A percentile compares a stretch with the other conserved stretches of the same genome.
These are phyloP conservation scores for Mercurialis annua DNA, from an alignment of 345 rosid species.

Conservation along the genomic window DNA sequence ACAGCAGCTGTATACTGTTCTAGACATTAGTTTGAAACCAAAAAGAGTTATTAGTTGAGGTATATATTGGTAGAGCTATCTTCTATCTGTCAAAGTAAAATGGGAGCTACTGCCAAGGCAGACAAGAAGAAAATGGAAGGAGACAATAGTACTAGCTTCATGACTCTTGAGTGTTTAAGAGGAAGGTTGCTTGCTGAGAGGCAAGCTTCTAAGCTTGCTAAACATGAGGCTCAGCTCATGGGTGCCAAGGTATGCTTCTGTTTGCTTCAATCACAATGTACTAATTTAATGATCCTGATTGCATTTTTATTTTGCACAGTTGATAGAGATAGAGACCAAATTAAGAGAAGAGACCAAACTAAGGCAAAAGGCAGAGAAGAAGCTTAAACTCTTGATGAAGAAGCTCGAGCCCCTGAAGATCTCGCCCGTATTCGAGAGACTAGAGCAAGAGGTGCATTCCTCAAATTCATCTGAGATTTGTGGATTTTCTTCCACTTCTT, in stretches of 20 bases:
- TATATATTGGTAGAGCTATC: no score
- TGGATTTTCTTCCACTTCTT: conserved; percentile 27
- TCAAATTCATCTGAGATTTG: no score
- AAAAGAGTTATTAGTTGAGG: no score
- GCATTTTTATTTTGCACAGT: conserved; percentile 36
- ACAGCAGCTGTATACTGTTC: no score
- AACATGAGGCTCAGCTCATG: conserved; percentile 59
- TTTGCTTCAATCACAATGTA: no score
- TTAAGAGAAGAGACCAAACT: conserved; percentile 66
- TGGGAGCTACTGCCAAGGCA: conserved; percentile 33
- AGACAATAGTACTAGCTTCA: no score
- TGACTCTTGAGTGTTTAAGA: no score
- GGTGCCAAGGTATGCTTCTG: conserved; percentile 44
- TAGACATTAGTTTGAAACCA: no score
- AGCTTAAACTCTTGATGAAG: conserved; percentile 47
- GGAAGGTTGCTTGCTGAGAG: conserved; percentile 89
- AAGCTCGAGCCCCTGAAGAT: conserved; percentile 66
- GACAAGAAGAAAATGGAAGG: conserved; percentile 38
- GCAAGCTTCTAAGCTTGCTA: conserved; percentile 68
- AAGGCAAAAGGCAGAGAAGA: conserved; percentile 68
- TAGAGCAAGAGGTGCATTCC: no score
- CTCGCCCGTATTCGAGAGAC: no score
- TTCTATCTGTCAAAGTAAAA: conserved; percentile 10
- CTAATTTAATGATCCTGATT: neutral
- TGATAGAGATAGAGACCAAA: conserved; percentile 66